Evolutionary conservation across 2,329 filamentous ascomycete genomes (phyloP).

Genomic region (Colletotrichum sp.): DNA sequence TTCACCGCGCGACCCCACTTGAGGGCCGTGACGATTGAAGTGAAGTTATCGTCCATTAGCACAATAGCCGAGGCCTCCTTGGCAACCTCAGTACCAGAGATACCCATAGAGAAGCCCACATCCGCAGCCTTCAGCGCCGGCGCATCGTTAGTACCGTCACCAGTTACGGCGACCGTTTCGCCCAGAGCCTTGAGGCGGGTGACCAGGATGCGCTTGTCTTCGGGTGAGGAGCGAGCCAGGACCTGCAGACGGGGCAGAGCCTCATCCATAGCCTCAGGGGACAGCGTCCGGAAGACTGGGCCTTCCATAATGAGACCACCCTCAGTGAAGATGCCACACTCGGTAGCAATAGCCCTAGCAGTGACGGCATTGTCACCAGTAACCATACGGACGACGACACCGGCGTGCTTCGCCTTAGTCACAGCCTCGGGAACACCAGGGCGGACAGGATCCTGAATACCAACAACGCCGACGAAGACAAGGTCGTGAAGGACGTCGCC

Average conservation of each 20-base stretch:
- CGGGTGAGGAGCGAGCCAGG: slow-evolving; percentile 62
- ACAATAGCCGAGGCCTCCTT: slow-evolving; percentile 74
- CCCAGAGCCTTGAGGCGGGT: slow-evolving; percentile 57
- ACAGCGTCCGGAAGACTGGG: slow-evolving; percentile 63
- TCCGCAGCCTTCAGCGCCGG: slow-evolving; percentile 70
- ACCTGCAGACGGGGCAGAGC: slow-evolving; percentile 55
- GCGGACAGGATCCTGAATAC: slow-evolving; percentile 74
- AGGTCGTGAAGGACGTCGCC: slow-evolving; percentile 66
- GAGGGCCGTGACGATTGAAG: slow-evolving; percentile 69
- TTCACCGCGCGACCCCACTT: slow-evolving; percentile 74
- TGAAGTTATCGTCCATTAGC: slow-evolving; percentile 70
- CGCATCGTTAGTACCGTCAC: slow-evolving; percentile 71
- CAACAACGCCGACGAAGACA: slow-evolving; percentile 73
- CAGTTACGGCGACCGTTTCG: slow-evolving; percentile 67
- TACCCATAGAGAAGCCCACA: slow-evolving; percentile 72
- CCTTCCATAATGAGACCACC: slow-evolving; percentile 72
- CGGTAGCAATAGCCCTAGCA: slow-evolving; percentile 67
- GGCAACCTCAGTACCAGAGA: slow-evolving; percentile 70
- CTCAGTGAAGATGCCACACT: slow-evolving; percentile 67
- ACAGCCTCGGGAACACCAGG: slow-evolving; percentile 70
- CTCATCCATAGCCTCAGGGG: slow-evolving; percentile 55
- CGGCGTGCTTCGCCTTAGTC: slow-evolving; percentile 65
- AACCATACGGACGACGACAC: slow-evolving; percentile 74
- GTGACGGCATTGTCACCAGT: slow-evolving; percentile 72
- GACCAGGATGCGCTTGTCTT: slow-evolving; percentile 64